These are phyloP conservation scores for Xylaria sp. DNA, from an alignment of 2,329 filamentous ascomycete species.

Conservation along the genomic window DNA sequence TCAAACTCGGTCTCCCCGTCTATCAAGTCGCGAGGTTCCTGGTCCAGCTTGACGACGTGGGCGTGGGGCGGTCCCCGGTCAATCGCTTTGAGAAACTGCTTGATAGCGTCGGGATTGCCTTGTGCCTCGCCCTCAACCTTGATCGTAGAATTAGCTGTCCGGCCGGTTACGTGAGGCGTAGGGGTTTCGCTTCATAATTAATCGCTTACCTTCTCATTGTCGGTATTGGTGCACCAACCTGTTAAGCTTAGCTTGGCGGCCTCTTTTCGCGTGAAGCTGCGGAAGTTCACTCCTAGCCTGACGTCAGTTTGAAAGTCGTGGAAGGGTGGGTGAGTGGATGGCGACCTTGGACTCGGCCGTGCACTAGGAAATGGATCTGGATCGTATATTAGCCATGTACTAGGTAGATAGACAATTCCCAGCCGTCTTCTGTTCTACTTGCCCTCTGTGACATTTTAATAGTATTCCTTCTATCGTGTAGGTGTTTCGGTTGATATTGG, in stretches of 20 bases:
- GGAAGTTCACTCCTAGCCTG: slow-evolving; percentile 59
- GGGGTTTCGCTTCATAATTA: background rate
- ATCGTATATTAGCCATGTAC: background rate
- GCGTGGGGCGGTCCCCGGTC: slow-evolving; percentile 75
- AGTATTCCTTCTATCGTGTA: background rate
- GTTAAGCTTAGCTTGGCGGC: slow-evolving; percentile 58
- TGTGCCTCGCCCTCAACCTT: slow-evolving; percentile 92
- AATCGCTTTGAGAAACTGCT: slow-evolving; percentile 75
- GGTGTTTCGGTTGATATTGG: background rate
- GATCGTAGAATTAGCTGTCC: slow-evolving; percentile 24
- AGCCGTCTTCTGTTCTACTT: too few relatives aligned
- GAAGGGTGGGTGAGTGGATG: background rate
- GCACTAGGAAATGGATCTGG: slow-evolving; percentile 67
- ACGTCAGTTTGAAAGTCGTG: slow-evolving; percentile 27
- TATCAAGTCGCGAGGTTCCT: slow-evolving; percentile 67
- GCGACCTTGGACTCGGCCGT: slow-evolving; percentile 76
- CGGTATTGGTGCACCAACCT: slow-evolving; percentile 67
- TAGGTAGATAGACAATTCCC: too few relatives aligned
- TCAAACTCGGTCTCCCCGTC: slow-evolving; percentile 72
- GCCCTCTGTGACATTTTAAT: slow-evolving; percentile 32
- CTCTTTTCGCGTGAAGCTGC: slow-evolving; percentile 61
- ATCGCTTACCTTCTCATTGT: slow-evolving; percentile 58
- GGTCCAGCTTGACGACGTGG: slow-evolving; percentile 75
- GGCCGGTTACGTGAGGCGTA: background rate
- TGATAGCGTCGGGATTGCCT: slow-evolving; percentile 68